These are phyloP conservation scores for Chrysoporthe puriensis DNA, from an alignment of 2,329 filamentous ascomycete genomes.

Conservation along the genomic window DNA sequence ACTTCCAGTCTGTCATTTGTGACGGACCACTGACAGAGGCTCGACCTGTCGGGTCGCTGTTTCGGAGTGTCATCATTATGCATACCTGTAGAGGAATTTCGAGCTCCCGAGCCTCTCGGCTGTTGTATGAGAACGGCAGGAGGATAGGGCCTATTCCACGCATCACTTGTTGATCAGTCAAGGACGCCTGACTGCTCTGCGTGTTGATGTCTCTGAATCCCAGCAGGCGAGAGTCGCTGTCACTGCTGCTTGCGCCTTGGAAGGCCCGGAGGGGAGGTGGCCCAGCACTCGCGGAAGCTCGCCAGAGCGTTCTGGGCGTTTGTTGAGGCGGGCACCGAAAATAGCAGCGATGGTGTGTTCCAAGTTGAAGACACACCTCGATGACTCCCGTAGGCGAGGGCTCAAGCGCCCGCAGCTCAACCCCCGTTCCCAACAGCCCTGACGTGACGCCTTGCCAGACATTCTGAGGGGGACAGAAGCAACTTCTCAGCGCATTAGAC, in stretches of 20 bases:
- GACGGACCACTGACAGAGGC: constrained; percentile 25
- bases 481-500: constrained; percentile 1
- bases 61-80: constrained; percentile 11
- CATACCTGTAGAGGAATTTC: not conserved
- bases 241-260: not conserved
- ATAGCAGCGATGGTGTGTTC: constrained; percentile 1
- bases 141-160: not conserved
- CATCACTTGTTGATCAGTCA: not conserved
- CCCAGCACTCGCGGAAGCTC: not conserved
- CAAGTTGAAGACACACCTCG: not conserved
- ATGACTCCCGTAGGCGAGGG: not conserved
- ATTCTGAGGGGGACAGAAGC: not conserved
- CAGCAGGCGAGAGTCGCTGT: not conserved
- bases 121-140: not conserved
- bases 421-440: constrained; percentile 6
- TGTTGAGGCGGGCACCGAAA: not conserved
- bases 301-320: not conserved
- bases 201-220: not conserved
- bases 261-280: not conserved
- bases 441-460: not conserved
- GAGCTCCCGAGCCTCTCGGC: not conserved
- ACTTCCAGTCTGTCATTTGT: constrained; percentile 26
- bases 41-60: constrained; percentile 1
- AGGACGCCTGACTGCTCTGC: not conserved
- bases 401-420: too few relatives aligned